A percentile compares a stretch with the other conserved stretches of the same genome.
These are phyloP conservation scores for Ogataea pilisensis DNA, from an alignment of 805 yeast species.

Conservation along the genomic window DNA sequence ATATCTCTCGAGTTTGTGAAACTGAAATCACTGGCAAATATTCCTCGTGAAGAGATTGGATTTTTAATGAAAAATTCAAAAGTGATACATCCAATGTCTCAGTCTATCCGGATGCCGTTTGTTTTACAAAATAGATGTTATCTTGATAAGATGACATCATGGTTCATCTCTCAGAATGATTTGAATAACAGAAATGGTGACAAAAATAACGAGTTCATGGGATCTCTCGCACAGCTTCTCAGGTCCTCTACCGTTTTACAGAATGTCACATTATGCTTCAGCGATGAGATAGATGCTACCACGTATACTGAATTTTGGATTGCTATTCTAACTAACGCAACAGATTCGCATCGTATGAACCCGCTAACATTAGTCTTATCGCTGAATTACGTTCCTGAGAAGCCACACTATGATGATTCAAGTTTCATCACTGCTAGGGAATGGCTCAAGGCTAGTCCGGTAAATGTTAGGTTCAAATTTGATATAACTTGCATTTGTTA, in stretches of 20 bases:
- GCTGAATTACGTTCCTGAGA: not conserved
- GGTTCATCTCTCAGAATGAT: not conserved
- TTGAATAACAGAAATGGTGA: not conserved
- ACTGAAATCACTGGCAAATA: no score
- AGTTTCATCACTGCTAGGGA: not conserved
- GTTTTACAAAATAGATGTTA: not conserved
- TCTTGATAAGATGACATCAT: not conserved
- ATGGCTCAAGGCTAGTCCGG: not conserved
- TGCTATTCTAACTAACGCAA: not conserved
- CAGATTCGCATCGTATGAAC: not conserved
- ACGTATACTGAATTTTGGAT: not conserved
- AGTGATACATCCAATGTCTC: not conserved
- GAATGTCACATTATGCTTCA: not conserved
- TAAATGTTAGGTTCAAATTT: not conserved
- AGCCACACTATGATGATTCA: not conserved
- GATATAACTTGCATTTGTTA: not conserved
- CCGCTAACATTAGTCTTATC: not conserved
- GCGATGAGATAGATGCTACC: not conserved
- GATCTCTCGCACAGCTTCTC: not conserved
- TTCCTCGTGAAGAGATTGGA: not conserved
- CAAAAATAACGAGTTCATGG: not conserved
- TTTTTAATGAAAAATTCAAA: not conserved
- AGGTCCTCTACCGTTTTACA: not conserved
- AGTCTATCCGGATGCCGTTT: not conserved
- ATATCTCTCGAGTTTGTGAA: not conserved